Evolutionary conservation across 2,329 filamentous ascomycete species (phyloP).

Genomic region (Aspergillus uvarum): DNA sequence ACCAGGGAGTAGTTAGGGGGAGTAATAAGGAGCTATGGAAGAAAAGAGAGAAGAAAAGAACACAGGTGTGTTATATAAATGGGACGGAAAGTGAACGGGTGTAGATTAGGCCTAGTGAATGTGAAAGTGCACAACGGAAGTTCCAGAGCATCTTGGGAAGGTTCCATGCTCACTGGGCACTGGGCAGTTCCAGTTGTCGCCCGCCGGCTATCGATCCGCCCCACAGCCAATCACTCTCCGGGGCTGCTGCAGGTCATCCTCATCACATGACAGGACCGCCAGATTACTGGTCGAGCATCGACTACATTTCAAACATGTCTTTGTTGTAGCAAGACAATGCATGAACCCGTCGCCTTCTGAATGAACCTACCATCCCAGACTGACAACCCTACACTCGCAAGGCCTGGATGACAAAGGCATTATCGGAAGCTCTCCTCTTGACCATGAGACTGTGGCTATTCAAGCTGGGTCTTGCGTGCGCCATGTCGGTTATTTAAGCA

Average conservation of each 20-base stretch:
- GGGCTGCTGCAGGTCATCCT: not conserved
- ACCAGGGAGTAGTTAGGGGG: not conserved
- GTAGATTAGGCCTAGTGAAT: constrained; percentile 1
- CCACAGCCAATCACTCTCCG: constrained; percentile 21
- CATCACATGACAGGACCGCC: constrained; percentile 12
- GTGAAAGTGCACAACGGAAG: constrained; percentile 9
- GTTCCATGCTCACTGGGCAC: not conserved
- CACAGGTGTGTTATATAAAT: not conserved
- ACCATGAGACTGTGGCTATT: not conserved
- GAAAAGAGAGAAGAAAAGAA: constrained; percentile 1
- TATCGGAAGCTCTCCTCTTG: not conserved
- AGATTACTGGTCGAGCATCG: not conserved
- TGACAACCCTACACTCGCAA: no score
- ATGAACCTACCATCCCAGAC: not conserved
- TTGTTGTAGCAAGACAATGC: not conserved
- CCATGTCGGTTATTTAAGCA: not conserved
- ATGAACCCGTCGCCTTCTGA: not conserved
- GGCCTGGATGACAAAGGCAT: not conserved
- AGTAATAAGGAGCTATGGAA: not conserved
- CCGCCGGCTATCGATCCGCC: constrained; percentile 9
- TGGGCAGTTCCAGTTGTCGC: not conserved
- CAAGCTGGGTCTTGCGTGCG: not conserved
- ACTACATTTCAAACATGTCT: not conserved
- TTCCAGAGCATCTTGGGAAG: not conserved
- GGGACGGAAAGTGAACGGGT: not conserved